These are phyloP conservation scores for Shiraia sp. DNA, from an alignment of 2,329 filamentous ascomycete species.

Conservation along the genomic window DNA sequence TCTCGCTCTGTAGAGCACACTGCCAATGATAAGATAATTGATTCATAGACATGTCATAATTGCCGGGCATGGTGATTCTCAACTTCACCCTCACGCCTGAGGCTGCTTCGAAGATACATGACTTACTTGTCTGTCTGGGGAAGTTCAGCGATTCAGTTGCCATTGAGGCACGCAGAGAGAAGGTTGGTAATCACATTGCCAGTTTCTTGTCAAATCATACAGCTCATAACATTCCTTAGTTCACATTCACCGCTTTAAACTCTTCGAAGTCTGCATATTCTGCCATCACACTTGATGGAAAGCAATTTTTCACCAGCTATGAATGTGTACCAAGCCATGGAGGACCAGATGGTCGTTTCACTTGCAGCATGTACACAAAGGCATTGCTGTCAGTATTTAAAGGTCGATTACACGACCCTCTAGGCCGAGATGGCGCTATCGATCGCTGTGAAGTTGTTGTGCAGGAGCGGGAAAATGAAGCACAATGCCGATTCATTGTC, in stretches of 20 bases:
- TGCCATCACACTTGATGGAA: slow-evolving; percentile 68
- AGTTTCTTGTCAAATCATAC: slow-evolving; percentile 10
- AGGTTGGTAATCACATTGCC: slow-evolving; percentile 50
- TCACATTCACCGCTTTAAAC: slow-evolving; percentile 75
- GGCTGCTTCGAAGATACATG: slow-evolving; percentile 70
- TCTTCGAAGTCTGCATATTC: slow-evolving; percentile 80
- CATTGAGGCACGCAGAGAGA: slow-evolving; percentile 71
- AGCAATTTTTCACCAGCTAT: slow-evolving; percentile 74
- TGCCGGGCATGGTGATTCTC: slow-evolving; percentile 52
- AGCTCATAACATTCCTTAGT: slow-evolving; percentile 45
- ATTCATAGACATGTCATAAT: neutral
- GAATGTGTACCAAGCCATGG: slow-evolving; percentile 57
- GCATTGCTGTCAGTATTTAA: slow-evolving; percentile 74
- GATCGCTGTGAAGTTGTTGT: slow-evolving; percentile 75
- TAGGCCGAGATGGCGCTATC: slow-evolving; percentile 70
- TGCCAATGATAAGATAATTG: too few relatives aligned
- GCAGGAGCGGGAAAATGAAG: slow-evolving; percentile 69
- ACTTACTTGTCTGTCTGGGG: slow-evolving; percentile 72
- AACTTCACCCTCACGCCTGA: slow-evolving; percentile 76
- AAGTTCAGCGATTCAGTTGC: slow-evolving; percentile 82
- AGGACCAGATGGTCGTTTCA: slow-evolving; percentile 60
- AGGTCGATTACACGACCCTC: slow-evolving; percentile 64
- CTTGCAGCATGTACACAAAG: slow-evolving; percentile 74
- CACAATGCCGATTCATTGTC: slow-evolving; percentile 73
- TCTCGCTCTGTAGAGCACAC: too few relatives aligned